Evolutionary conservation across 352 stramenopile genomes (phyloP).

Genomic region (Pythium periplocum): DNA sequence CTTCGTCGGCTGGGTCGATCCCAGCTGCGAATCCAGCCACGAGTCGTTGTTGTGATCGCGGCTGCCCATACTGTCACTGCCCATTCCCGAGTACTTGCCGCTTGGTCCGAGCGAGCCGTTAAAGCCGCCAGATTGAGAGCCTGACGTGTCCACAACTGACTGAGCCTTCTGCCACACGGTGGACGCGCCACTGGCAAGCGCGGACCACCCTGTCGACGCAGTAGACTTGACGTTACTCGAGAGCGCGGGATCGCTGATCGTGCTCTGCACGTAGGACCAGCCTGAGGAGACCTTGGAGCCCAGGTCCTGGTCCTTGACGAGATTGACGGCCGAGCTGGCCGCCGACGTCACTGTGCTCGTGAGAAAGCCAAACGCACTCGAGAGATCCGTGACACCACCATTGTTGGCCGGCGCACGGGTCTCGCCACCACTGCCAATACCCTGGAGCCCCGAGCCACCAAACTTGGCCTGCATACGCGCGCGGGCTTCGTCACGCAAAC

Average conservation of each 20-base stretch:
- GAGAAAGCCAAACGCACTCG: slow-evolving; percentile 68
- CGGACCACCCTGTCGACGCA: slow-evolving; percentile 67
- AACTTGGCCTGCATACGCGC: slow-evolving; percentile 82
- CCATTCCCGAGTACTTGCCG: slow-evolving; percentile 62
- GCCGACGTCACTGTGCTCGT: slow-evolving; percentile 65
- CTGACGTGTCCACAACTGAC: slow-evolving; percentile 44
- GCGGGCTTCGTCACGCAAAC: slow-evolving; percentile 65
- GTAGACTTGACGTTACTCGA: slow-evolving; percentile 78
- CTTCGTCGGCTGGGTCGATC: slow-evolving; percentile 23
- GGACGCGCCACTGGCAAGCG: slow-evolving; percentile 57
- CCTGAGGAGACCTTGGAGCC: slow-evolving; percentile 70
- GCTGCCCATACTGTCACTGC: slow-evolving; percentile 20
- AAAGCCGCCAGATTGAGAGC: slow-evolving; percentile 25
- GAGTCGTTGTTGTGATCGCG: slow-evolving; percentile 63
- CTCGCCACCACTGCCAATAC: slow-evolving; percentile 70
- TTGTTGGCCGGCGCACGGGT: slow-evolving; percentile 32
- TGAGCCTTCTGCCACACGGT: slow-evolving; percentile 62
- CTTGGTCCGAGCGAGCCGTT: slow-evolving; percentile 49
- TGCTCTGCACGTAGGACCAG: slow-evolving; percentile 75
- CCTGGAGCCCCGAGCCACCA: slow-evolving; percentile 63
- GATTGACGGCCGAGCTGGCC: slow-evolving; percentile 51
- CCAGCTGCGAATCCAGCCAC: slow-evolving; percentile 55
- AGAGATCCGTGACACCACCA: slow-evolving; percentile 48
- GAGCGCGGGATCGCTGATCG: slow-evolving; percentile 63
- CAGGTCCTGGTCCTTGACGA: slow-evolving; percentile 76